These are phyloP conservation scores for Sophora flavescens DNA, from an alignment of 306 rosid genomes.

Conservation along the genomic window DNA sequence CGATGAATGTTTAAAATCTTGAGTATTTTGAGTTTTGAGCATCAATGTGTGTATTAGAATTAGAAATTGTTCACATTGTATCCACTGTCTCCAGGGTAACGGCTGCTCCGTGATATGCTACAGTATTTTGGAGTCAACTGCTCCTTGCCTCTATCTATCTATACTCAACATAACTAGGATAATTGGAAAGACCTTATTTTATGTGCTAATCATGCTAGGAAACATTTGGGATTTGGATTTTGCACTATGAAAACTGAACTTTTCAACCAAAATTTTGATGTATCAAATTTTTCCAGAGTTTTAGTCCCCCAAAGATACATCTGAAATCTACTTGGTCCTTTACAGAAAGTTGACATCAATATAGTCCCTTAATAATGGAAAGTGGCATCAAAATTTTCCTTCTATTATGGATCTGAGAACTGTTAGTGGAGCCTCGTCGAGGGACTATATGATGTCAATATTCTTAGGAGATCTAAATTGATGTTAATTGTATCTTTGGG, in stretches of 20 bases:
- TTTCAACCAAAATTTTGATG: no score
- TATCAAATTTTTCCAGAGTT: no score
- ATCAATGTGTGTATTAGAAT: no score
- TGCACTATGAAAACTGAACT: neutral
- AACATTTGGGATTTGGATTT: neutral
- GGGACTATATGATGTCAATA: neutral
- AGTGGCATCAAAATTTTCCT: neutral
- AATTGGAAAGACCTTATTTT: slow-evolving; percentile 7
- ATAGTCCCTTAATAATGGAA: neutral
- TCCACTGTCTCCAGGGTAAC: no score
- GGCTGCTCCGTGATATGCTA: no score
- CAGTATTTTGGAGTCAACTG: no score
- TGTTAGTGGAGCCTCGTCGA: neutral
- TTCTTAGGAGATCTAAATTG: neutral
- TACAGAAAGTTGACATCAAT: neutral
- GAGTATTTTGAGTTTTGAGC: no score
- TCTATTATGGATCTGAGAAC: neutral
- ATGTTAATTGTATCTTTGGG: no score
- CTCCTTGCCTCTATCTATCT: neutral
- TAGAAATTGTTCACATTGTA: no score
- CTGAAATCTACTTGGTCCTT: neutral
- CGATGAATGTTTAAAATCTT: no score
- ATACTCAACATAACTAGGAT: neutral
- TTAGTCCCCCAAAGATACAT: neutral
- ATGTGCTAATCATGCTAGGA: slow-evolving; percentile 2